A percentile compares a stretch with the other conserved stretches of the same genome.
Conservation (phyloP, 257 asterid species). For the Solanum ahanhuiri region DNA sequence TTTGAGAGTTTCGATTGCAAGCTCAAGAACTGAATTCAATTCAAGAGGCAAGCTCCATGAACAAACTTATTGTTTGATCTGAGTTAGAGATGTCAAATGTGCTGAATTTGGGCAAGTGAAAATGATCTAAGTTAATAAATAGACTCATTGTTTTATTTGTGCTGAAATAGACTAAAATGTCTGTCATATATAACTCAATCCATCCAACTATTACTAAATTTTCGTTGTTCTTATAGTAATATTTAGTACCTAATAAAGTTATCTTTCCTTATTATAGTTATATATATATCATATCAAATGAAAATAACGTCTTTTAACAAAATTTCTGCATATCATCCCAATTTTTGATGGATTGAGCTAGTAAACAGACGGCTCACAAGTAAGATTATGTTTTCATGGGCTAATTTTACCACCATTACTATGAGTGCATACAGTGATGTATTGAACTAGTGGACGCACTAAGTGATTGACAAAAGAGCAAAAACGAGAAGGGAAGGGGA, state of each 20-base stretch:
- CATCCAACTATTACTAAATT: not conserved
- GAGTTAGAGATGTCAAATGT: not conserved
- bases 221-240: not conserved
- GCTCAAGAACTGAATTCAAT: not conserved
- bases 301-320: not conserved
- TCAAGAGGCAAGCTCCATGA: not conserved
- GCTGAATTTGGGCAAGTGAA: not conserved
- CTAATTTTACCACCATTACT: not conserved
- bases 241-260: not conserved
- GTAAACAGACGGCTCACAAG: not conserved
- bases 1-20: not conserved
- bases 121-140: not conserved
- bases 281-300: not conserved
- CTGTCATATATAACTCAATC: not conserved
- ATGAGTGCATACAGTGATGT: not conserved
- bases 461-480: not conserved
- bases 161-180: not conserved
- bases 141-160: not conserved
- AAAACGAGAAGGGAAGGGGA: not conserved
- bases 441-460: not conserved
- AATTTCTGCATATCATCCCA: not conserved
- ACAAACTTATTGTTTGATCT: not conserved
- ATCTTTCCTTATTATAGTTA: not conserved
- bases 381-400: not conserved
- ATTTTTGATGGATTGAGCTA: not conserved